phyloP scores from a whole-genome alignment of 495 filamentous ascomycete species.

The Echria macrotheca region DNA sequence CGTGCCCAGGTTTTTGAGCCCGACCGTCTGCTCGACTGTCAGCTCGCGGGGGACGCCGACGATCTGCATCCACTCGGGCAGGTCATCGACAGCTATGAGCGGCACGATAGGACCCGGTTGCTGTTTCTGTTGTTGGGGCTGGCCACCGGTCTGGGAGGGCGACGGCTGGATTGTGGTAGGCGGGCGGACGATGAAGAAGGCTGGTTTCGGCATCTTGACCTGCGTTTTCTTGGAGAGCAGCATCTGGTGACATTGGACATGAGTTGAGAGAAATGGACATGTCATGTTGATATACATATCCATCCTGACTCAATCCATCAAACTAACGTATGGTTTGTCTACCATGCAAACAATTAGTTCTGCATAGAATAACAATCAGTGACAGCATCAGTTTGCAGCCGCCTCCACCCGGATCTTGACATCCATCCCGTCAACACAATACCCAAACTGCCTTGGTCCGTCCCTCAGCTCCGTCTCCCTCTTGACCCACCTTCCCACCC shows the following conservation, averaged over 20 bases:
- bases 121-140: no score
- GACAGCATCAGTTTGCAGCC: no score
- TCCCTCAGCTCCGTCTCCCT: conserved; percentile 78
- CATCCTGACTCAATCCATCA: no score
- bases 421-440: conserved; percentile 67
- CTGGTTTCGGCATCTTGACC: no score
- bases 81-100: conserved; percentile 41
- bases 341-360: no score
- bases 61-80: conserved; percentile 37
- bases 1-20: conserved; percentile 36
- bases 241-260: not conserved
- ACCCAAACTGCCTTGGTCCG: conserved; percentile 74
- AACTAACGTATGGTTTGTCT: no score
- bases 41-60: conserved; percentile 35
- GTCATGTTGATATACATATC: no score
- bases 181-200: conserved; percentile 36
- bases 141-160: conserved; percentile 4
- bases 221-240: no score
- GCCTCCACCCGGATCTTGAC: conserved; percentile 65
- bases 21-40: conserved; percentile 30
- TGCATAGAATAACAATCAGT: no score
- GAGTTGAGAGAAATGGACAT: no score
- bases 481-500: conserved; percentile 53
- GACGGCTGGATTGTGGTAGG: conserved; percentile 10
- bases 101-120: conserved; percentile 35